Evolutionary conservation across 495 filamentous ascomycete species (phyloP).

Genomic region (Astrothelium macrocarpum): DNA sequence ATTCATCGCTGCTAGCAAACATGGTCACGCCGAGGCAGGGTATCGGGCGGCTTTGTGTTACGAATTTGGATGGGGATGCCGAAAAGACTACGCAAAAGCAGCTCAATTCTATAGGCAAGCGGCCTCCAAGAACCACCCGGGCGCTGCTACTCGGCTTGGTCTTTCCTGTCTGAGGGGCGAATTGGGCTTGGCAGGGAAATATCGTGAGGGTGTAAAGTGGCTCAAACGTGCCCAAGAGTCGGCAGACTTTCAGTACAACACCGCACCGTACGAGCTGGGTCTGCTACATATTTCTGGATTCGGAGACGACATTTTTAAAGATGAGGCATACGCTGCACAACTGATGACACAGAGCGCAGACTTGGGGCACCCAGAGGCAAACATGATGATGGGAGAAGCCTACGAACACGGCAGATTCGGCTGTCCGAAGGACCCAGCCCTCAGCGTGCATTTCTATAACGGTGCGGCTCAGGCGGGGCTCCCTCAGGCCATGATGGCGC

Average conservation of each 20-base stretch:
- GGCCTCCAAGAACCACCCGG: constrained; percentile 88
- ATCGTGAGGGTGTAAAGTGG: constrained; percentile 92
- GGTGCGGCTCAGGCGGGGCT: constrained; percentile 76
- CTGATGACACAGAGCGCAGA: constrained; percentile 91
- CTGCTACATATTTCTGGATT: constrained; percentile 79
- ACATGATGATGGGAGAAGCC: constrained; percentile 82
- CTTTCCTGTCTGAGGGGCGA: constrained; percentile 83
- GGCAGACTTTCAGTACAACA: constrained; percentile 83
- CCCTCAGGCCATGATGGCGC: constrained; percentile 91
- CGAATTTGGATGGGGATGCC: constrained; percentile 94
- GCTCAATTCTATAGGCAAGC: constrained; percentile 86
- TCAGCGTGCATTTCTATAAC: constrained; percentile 97
- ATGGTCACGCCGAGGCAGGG: constrained; percentile 91
- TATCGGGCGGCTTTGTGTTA: constrained; percentile 93
- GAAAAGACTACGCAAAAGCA: constrained; percentile 79
- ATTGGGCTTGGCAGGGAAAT: constrained; percentile 64
- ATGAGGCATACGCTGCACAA: constrained; percentile 84
- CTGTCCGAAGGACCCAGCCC: constrained; percentile 81
- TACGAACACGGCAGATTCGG: constrained; percentile 86
- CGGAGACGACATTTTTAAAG: constrained; percentile 85
- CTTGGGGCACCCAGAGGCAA: constrained; percentile 76
- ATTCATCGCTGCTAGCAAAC: constrained; percentile 89
- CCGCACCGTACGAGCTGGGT: constrained; percentile 84
- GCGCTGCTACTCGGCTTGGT: constrained; percentile 85
- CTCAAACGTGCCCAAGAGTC: constrained; percentile 84